Evolutionary conservation across 495 filamentous ascomycete species (phyloP).

Genomic region (Lentithecium fluviatile): DNA sequence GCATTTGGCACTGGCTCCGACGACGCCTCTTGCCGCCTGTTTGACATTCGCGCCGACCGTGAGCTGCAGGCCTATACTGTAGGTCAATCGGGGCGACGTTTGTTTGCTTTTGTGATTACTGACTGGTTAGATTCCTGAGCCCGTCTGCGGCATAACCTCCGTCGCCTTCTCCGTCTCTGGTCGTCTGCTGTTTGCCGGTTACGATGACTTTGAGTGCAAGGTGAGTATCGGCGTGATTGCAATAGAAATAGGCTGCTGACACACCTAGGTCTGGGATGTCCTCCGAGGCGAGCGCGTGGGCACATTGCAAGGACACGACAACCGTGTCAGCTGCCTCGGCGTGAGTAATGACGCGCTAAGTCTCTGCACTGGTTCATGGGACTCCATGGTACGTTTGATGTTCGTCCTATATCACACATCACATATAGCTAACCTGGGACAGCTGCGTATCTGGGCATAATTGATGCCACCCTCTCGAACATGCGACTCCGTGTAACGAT

Average conservation of each 20-base stretch:
- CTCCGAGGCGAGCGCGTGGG: slow-evolving; percentile 96
- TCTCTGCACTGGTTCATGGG: slow-evolving; percentile 99
- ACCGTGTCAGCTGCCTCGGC: slow-evolving; percentile 95
- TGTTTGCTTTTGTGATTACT: slow-evolving; percentile 7
- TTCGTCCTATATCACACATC: slow-evolving; percentile 13
- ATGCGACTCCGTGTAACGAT: slow-evolving; percentile 19
- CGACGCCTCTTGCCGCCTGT: slow-evolving; percentile 94
- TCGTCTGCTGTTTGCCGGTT: slow-evolving; percentile 91
- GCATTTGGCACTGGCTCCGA: slow-evolving; percentile 98
- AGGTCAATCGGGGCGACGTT: slow-evolving; percentile 41
- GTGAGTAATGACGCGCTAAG: slow-evolving; percentile 99
- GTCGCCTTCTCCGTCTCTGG: slow-evolving; percentile 98
- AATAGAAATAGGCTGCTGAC: slow-evolving; percentile 1
- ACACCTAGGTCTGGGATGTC: slow-evolving; percentile 89
- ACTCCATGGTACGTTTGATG: slow-evolving; percentile 78
- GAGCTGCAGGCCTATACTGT: slow-evolving; percentile 97
- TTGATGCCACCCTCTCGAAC: neutral
- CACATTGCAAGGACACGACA: slow-evolving; percentile 94
- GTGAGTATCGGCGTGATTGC: slow-evolving; percentile 50
- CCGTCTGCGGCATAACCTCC: slow-evolving; percentile 96
- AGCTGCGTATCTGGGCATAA: slow-evolving; percentile 46
- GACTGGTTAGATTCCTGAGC: slow-evolving; percentile 80
- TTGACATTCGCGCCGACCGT: slow-evolving; percentile 94
- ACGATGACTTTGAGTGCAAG: slow-evolving; percentile 99
- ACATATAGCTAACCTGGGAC: slow-evolving; percentile 24